Percentiles rank a stretch among this genome's conserved stretches.
Conservation (phyloP, 768 basidiomycete genomes). For the Mrakia frigida region DNA sequence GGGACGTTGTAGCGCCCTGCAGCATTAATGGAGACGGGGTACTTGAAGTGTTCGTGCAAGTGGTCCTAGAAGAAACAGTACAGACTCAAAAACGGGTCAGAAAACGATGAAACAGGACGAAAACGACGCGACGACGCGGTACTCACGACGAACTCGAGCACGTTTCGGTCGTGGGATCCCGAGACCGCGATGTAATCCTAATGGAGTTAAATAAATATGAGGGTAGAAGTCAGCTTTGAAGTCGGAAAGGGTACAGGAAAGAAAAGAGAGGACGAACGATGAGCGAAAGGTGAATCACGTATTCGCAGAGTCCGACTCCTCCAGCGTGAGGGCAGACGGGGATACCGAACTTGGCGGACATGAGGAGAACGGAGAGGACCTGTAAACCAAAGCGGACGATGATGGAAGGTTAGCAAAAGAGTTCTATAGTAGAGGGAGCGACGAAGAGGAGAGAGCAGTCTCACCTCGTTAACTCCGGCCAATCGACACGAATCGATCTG, state of each 20-base stretch:
- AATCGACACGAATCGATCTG: slow-evolving; percentile 94
- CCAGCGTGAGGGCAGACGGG: slow-evolving; percentile 92
- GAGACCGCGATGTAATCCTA: slow-evolving; percentile 82
- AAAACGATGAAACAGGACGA: background rate
- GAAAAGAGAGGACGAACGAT: slow-evolving; percentile 50
- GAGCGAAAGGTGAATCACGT: slow-evolving; percentile 65
- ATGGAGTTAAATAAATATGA: background rate
- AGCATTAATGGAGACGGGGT: slow-evolving; percentile 79
- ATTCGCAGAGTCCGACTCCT: slow-evolving; percentile 88
- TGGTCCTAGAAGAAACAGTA: slow-evolving; percentile 52
- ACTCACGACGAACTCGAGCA: slow-evolving; percentile 57
- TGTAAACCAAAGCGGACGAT: no score
- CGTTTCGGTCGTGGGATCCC: slow-evolving; percentile 88
- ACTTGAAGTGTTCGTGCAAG: slow-evolving; percentile 87
- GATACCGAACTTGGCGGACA: slow-evolving; percentile 86
- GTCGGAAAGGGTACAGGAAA: background rate
- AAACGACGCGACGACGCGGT: background rate
- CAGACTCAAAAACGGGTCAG: background rate
- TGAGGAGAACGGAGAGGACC: slow-evolving; percentile 78
- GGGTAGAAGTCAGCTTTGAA: background rate
- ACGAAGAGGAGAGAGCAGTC: no score
- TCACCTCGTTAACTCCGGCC: slow-evolving; percentile 76
- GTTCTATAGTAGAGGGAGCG: no score
- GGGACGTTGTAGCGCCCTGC: slow-evolving; percentile 86
- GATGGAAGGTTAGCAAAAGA: no score